A percentile compares a stretch with the other conserved stretches of the same genome.
Conservation (phyloP, 1,139 yeast genomes). For the Debaryomyces sp. region DNA sequence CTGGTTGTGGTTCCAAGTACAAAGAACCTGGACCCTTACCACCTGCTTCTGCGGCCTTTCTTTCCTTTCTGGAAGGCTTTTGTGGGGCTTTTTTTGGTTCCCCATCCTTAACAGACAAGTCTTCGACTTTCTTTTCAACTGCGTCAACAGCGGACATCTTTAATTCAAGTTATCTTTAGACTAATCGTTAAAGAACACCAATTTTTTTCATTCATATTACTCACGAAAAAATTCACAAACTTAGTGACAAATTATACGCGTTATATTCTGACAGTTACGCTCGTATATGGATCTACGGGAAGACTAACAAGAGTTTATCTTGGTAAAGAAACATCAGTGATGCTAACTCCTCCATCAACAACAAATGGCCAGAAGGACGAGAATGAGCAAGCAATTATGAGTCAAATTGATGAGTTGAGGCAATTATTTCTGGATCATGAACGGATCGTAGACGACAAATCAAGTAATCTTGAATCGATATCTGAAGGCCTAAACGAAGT, state of each 20-base stretch:
- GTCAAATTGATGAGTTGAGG: conserved; percentile 4
- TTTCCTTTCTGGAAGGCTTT: conserved; percentile 13
- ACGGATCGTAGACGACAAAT: not conserved
- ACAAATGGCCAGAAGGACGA: not conserved
- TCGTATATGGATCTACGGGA: not conserved
- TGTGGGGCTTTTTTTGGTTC: conserved; percentile 11
- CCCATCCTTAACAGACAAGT: conserved; percentile 46
- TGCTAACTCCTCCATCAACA: not conserved
- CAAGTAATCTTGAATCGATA: not conserved
- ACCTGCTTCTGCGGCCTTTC: conserved; percentile 30
- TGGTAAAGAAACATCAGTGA: not conserved
- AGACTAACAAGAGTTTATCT: not conserved
- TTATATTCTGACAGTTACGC: conserved; percentile 2
- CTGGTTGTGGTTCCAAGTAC: conserved; percentile 76
- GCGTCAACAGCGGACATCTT: conserved; percentile 37
- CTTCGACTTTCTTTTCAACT: conserved; percentile 56
- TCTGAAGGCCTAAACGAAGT: not conserved
- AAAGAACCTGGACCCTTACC: conserved; percentile 39
- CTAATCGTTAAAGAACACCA: not conserved
- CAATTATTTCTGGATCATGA: not conserved
- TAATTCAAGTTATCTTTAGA: conserved; percentile 9
- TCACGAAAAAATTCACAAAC: not conserved
- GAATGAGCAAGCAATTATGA: not conserved
- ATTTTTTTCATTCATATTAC: not conserved
- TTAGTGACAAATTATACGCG: conserved; percentile 3